Evolutionary conservation across 2,329 filamentous ascomycete species (phyloP).

Genomic region (Neonectria sp.): DNA sequence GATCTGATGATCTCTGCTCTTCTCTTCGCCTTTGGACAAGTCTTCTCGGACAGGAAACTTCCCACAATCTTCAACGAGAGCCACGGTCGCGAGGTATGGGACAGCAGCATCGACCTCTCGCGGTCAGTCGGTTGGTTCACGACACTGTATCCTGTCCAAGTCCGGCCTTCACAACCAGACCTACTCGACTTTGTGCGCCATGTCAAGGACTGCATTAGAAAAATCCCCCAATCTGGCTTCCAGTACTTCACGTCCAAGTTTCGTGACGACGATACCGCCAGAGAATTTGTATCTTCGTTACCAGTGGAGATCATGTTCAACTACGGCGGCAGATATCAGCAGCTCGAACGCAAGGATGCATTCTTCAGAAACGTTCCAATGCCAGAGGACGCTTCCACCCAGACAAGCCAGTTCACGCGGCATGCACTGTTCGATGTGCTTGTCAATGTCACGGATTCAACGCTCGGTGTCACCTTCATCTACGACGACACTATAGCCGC

Average conservation of each 20-base stretch:
- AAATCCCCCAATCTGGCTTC: no score
- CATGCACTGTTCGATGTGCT: conserved; percentile 4
- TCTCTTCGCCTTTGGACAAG: conserved; percentile 22
- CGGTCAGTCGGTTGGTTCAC: conserved; percentile 50
- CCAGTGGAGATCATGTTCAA: conserved; percentile 17
- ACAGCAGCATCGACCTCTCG: conserved; percentile 47
- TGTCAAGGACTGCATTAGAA: no score
- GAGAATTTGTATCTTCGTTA: neutral
- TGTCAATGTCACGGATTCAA: conserved; percentile 1
- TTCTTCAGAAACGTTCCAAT: neutral
- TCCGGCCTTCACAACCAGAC: no score
- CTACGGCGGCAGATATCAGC: conserved; percentile 7
- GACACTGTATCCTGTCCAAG: conserved; percentile 20
- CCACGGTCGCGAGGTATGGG: conserved; percentile 57
- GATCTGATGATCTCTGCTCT: conserved; percentile 30
- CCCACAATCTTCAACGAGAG: conserved; percentile 57
- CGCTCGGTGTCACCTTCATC: neutral
- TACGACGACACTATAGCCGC: neutral
- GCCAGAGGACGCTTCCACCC: neutral
- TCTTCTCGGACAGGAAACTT: conserved; percentile 51
- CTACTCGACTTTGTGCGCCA: no score
- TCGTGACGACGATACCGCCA: neutral
- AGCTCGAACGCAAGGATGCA: conserved; percentile 2
- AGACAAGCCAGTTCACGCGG: neutral
- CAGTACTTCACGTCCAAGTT: conserved; percentile 3